Conservation (phyloP, 2,329 filamentous ascomycete species). For the Lecanoromycetidae sp. region DNA sequence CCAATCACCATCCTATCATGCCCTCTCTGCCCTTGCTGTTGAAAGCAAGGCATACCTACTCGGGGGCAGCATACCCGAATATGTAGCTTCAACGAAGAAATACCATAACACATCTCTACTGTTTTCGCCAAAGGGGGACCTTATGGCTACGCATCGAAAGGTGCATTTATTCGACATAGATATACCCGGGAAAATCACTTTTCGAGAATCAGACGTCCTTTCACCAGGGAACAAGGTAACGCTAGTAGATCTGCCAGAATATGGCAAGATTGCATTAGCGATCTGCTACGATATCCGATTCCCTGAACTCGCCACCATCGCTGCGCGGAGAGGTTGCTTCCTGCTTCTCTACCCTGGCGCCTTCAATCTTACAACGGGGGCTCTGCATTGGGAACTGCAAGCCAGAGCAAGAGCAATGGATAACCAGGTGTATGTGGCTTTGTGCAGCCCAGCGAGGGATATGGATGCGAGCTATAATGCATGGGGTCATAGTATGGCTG, state of each 20-base stretch:
- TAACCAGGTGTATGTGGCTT: constrained; percentile 84
- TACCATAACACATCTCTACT: constrained; percentile 87
- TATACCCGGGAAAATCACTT: constrained; percentile 87
- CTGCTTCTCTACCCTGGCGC: constrained; percentile 87
- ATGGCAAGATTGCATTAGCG: constrained; percentile 73
- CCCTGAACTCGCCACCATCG: constrained; percentile 82
- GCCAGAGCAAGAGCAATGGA: constrained; percentile 77
- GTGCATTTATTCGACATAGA: constrained; percentile 96
- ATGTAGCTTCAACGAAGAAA: constrained; percentile 50
- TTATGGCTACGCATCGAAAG: constrained; percentile 84
- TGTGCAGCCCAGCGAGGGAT: constrained; percentile 85
- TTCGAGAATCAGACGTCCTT: constrained; percentile 81
- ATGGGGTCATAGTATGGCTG: constrained; percentile 81
- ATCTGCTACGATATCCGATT: constrained; percentile 99
- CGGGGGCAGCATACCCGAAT: constrained; percentile 86
- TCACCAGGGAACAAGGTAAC: constrained; percentile 76
- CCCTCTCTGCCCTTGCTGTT: constrained; percentile 64
- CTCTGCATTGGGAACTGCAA: constrained; percentile 78
- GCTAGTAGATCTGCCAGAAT: constrained; percentile 73
- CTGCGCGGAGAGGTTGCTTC: constrained; percentile 76
- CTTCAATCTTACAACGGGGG: constrained; percentile 88
- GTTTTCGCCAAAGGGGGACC: constrained; percentile 64
- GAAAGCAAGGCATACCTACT: constrained; percentile 72
- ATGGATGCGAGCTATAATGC: constrained; percentile 68
- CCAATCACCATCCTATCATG: constrained; percentile 73